These are phyloP conservation scores for Trichosporon inkin DNA, from an alignment of 1,284 basidiomycete genomes.

Conservation along the genomic window DNA sequence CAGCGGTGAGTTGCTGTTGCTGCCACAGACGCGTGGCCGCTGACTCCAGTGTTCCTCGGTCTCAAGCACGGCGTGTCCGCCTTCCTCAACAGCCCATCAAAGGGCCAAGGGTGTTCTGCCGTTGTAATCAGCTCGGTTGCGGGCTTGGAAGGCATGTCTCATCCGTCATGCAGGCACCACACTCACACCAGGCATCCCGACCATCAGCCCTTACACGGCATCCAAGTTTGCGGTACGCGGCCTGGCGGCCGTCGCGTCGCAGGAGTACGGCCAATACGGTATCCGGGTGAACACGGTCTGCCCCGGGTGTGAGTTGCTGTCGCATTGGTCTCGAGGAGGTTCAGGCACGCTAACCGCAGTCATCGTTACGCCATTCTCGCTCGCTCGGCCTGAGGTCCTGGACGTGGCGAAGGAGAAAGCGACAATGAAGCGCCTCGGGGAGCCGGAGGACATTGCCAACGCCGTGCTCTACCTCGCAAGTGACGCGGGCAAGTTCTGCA, in stretches of 20 bases:
- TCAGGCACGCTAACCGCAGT: background rate
- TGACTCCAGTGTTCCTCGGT: conserved; percentile 26
- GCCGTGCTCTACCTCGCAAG: conserved; percentile 29
- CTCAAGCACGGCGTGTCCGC: conserved; percentile 26
- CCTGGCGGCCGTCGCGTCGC: conserved; percentile 26
- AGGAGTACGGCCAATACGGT: conserved; percentile 30
- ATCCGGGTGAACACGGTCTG: conserved; percentile 35
- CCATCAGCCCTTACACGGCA: conserved; percentile 32
- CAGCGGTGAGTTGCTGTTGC: background rate
- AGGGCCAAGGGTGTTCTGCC: conserved; percentile 28
- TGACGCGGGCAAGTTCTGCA: conserved; percentile 27
- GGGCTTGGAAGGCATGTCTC: conserved; percentile 27
- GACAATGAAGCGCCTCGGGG: conserved; percentile 26
- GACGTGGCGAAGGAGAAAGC: conserved; percentile 13
- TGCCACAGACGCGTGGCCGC: too few species aligned
- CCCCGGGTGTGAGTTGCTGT: conserved; percentile 15
- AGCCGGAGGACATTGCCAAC: conserved; percentile 31
- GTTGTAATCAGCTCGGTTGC: conserved; percentile 30
- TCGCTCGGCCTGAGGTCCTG: conserved; percentile 15
- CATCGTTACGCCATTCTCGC: conserved; percentile 24
- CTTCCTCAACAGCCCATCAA: conserved; percentile 23
- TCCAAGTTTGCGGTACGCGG: conserved; percentile 38
- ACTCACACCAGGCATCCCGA: conserved; percentile 8
- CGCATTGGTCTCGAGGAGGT: too few species aligned
- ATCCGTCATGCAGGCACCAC: too few species aligned